phyloP scores from a whole-genome alignment of 1,284 basidiomycete genomes.

The Chalciporus sp. region DNA sequence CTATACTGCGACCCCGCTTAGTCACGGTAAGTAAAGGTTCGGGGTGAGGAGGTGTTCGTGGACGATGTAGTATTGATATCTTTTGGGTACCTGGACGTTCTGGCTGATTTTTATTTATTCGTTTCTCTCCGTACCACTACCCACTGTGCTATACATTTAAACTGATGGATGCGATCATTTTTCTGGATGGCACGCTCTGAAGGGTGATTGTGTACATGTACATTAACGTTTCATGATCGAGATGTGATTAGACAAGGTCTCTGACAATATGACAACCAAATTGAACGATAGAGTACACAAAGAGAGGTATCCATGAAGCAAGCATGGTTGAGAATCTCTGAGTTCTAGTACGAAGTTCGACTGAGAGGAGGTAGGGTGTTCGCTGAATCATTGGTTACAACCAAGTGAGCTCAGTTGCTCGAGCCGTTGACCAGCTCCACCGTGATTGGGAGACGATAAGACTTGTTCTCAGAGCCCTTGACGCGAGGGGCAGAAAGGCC shows the following conservation, averaged over 20 bases:
- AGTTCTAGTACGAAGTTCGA: too few relatives aligned
- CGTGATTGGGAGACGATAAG: too few relatives aligned
- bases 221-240: too few relatives aligned
- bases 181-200: background rate
- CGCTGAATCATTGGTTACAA: too few relatives aligned
- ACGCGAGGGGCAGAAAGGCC: conserved; percentile 7
- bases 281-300: too few relatives aligned
- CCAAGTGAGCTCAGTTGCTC: background rate
- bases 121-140: background rate
- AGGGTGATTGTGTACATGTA: too few relatives aligned
- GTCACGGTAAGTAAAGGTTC: background rate
- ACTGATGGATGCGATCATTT: background rate
- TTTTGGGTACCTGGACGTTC: background rate
- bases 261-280: too few relatives aligned
- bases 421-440: too few relatives aligned
- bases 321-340: too few relatives aligned
- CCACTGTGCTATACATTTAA: background rate
- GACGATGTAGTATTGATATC: background rate
- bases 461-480: conserved; percentile 1
- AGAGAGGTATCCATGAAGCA: too few relatives aligned
- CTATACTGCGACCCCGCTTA: conserved; percentile 19
- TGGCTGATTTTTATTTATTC: background rate
- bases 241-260: too few relatives aligned
- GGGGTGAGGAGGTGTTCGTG: background rate
- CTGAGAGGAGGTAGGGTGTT: too few relatives aligned